Base-by-base conservation (phyloP, 148 eudicot genomes). In the Pouteria glomerata region DNA sequence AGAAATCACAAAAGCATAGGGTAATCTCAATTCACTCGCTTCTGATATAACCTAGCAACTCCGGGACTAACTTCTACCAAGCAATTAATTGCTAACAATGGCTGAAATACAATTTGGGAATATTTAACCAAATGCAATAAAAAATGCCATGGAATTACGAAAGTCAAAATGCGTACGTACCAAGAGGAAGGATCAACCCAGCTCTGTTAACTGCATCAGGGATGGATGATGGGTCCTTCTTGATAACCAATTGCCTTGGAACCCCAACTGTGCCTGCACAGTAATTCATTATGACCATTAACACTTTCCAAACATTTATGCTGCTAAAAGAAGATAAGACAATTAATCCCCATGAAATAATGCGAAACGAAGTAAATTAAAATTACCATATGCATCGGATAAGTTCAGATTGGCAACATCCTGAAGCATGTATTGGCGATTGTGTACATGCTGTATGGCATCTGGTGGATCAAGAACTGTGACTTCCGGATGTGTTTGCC, bases 401-500 rank as follows among this genome's bases (percentile, higher is more conserved):
- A 95, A 75, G 73, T 86, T 82, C 80, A 95, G 76, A 70, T 91
- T 96, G 63, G 92, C 83, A 78, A 95, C 99, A 72, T 83, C 96
- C 80, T 91, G 92, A 71, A 95, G 90, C 99, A 95, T 95, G 47
- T 85, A 89, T 70, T 91, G 97, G 64, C 99, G 91, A 78, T 92
- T 91, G 80, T 87, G 83, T 13, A 95, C 81, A 74, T 89, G 96
- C 66, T 88, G 88, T 64, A 95, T 95, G 76, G 99, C 99, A 82
- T 88, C 82, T 53, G 99, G 99, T 76, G 99, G 97, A 82, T 95
- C 99, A 55, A 95, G 91, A 74, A 95, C 88, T 30, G 88, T 89
- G 47, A 90, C 96, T 77, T 88, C 87, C 15, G 97, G 93, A 80
- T 89, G 96, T 53, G 82, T 63, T 70, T 75, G 63, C 76, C 92